These are phyloP conservation scores for Hortaea werneckii DNA, from an alignment of 2,329 filamentous ascomycete species.

Conservation along the genomic window DNA sequence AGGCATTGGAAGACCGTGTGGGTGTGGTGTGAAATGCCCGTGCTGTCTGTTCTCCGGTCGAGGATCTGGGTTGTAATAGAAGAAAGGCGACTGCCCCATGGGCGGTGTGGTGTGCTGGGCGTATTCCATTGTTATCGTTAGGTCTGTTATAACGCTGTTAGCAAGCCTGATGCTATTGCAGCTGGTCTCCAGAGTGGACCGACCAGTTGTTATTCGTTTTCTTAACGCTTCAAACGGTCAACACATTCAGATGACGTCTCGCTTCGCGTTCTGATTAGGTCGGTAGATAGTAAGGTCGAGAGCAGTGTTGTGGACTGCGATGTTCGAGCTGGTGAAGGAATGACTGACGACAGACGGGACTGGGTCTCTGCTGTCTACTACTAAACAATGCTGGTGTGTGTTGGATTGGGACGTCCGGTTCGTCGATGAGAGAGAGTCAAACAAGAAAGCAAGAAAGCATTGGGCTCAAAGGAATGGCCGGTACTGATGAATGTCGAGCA, in stretches of 20 bases:
- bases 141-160: background rate
- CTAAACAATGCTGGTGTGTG: background rate
- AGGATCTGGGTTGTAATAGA: constrained; percentile 75
- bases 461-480: constrained; percentile 12
- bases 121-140: constrained; percentile 23
- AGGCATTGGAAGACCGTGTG: constrained; percentile 36
- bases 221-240: background rate
- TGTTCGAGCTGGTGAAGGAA: constrained; percentile 5
- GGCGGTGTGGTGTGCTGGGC: constrained; percentile 37
- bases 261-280: constrained; percentile 5
- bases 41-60: constrained; percentile 63
- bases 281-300: background rate
- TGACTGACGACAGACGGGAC: constrained; percentile 9
- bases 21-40: constrained; percentile 57
- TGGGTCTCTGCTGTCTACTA: constrained; percentile 5
- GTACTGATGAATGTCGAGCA: constrained; percentile 5
- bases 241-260: background rate
- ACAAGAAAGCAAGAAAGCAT: constrained; percentile 11
- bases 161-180: too few species aligned
- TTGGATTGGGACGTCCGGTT: background rate
- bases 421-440: constrained; percentile 2
- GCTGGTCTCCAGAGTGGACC: too few species aligned
- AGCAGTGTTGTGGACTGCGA: too few species aligned
- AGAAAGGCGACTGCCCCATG: constrained; percentile 65
- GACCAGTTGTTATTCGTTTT: background rate